These are phyloP conservation scores for Pilaira anomala DNA, from an alignment of 192 early-diverging fungal genomes.

Conservation along the genomic window DNA sequence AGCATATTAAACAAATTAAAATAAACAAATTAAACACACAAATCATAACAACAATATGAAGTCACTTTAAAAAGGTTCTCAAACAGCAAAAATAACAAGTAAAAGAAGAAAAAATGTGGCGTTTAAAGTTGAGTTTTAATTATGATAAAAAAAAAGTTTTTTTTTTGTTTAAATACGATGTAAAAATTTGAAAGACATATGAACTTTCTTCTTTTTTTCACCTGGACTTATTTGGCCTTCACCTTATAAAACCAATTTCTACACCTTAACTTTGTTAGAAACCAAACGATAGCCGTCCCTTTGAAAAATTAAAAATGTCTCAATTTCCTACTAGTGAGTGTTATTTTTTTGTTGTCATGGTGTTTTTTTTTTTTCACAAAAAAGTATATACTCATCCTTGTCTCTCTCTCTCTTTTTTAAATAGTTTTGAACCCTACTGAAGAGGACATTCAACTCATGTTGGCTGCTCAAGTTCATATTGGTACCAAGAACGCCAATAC, in stretches of 20 bases:
- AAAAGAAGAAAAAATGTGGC: background rate
- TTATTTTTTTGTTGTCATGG: too few species aligned
- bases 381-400: background rate
- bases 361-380: too few species aligned
- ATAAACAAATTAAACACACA: too few species aligned
- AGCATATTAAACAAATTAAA: too few species aligned
- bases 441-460: slow-evolving; percentile 88
- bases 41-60: too few species aligned
- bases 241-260: slow-evolving; percentile 6
- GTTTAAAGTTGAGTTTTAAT: background rate
- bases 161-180: slow-evolving; percentile 7
- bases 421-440: slow-evolving; percentile 71
- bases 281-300: slow-evolving; percentile 16
- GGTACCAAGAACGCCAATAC: slow-evolving; percentile 95
- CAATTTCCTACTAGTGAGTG: slow-evolving; percentile 6
- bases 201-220: slow-evolving; percentile 15
- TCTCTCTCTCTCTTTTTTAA: background rate
- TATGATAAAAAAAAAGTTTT: slow-evolving; percentile 3
- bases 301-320: slow-evolving; percentile 15
- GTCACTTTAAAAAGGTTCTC: too few species aligned
- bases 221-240: slow-evolving; percentile 23
- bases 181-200: background rate
- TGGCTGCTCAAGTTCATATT: slow-evolving; percentile 94
- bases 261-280: slow-evolving; percentile 23
- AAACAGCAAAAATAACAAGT: background rate